Percentiles rank a stretch among this genome's conserved stretches.
Conservation (phyloP, 2,329 filamentous ascomycete genomes). For the Penicillium sp. region DNA sequence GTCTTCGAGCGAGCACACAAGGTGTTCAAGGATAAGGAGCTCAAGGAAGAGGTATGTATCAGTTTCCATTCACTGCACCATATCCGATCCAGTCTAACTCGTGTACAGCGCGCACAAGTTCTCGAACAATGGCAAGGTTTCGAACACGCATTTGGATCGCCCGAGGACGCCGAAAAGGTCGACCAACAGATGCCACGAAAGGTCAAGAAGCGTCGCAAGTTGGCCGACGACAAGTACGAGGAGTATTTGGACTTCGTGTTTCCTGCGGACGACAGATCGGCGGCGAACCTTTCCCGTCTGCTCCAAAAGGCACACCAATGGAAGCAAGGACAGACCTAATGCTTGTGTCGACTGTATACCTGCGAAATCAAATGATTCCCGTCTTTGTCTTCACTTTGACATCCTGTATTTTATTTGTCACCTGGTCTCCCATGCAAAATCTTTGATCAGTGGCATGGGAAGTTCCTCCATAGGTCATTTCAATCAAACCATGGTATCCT, state of each 20-base stretch:
- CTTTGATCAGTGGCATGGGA: not conserved
- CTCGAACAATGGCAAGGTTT: conserved; percentile 92
- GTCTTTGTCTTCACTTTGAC: not conserved
- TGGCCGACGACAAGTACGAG: conserved; percentile 91
- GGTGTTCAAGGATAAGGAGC: conserved; percentile 80
- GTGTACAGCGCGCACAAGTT: conserved; percentile 67
- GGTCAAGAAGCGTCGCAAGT: conserved; percentile 84
- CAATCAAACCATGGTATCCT: conserved; percentile 3
- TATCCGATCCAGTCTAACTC: conserved; percentile 32
- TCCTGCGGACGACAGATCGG: conserved; percentile 86
- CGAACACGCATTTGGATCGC: conserved; percentile 75
- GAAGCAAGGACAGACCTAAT: conserved; percentile 61
- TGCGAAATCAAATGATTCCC: not conserved
- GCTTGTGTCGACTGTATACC: not conserved
- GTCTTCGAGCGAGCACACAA: conserved; percentile 84
- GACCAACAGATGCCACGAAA: conserved; percentile 90
- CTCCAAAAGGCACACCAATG: conserved; percentile 82
- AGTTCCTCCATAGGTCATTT: not conserved
- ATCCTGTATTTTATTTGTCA: not conserved
- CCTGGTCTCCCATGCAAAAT: not conserved
- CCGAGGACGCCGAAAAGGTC: conserved; percentile 73
- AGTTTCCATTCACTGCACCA: not conserved
- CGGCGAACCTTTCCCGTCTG: conserved; percentile 76
- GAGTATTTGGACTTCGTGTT: conserved; percentile 98
- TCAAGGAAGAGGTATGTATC: conserved; percentile 71